Base-by-base conservation (phyloP, 306 rosid genomes). In the Ormosia emarginata region DNA sequence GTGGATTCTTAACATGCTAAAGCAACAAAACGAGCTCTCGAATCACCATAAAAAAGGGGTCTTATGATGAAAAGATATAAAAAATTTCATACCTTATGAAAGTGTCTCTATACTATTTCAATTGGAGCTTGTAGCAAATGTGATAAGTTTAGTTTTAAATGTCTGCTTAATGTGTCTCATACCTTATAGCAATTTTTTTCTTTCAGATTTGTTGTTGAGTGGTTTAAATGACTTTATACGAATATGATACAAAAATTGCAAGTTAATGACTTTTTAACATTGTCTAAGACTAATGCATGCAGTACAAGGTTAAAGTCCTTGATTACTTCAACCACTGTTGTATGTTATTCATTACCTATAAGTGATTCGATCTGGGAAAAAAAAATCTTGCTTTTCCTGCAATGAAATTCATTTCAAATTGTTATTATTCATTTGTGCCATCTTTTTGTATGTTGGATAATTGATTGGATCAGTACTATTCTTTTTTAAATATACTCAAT, bases 241-340 rank as follows among this genome's bases (percentile, higher is more conserved):
- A 93, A 91, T 50, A 93, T 91, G 67, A 91, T 90, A 43, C 83
- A 83, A 85, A 87, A 88, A 81, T 80, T 91, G 87, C 86, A 79
- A 67, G 89, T 85, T 82, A 89, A 74, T 56, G 91, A 91, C 33
- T 91, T 91, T 74, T 81, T 91, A 3, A 89, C 95, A 37, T 84
- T 91, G 81, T 87, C 95, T 4, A 93, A 91, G 88, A 91, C 90
- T 79, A 93, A 91, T 88, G 93, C 95, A 33, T 91, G 95, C 77
- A 91, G 93, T 74, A 93, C 95, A 3, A 93, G 95, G 17, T 88
- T 91, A 86, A 91, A 91, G 86, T 91, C 95, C 11, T 41, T 91
- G 86, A 91, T 93, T 40, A 91, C 95, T n/a, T 81, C 91, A 52
- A 93, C 89, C 41, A 91, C 95, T 80, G 91, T 93, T 75, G 95